phyloP scores from a whole-genome alignment of 176 grass and related monocot species.

The Pontederia crassipes region DNA sequence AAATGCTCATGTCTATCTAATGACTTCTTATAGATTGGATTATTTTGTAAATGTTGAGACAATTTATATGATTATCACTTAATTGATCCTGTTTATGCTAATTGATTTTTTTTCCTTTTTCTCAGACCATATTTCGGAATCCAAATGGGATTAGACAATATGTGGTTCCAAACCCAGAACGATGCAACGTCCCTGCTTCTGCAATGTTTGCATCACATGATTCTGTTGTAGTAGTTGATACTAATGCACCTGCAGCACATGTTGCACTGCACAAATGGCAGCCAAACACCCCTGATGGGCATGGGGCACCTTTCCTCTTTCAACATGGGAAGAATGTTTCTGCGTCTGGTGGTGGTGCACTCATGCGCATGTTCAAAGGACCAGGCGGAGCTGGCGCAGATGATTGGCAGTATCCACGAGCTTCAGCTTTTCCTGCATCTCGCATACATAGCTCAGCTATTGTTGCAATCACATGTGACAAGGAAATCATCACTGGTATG shows the following conservation, averaged over 20 bases:
- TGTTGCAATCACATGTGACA: constrained; percentile 80
- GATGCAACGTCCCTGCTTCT: constrained; percentile 85
- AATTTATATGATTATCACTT: neutral
- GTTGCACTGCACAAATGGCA: constrained; percentile 95
- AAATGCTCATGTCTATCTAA: neutral
- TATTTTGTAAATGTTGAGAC: neutral
- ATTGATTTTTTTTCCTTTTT: constrained; percentile 3
- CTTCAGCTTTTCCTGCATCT: constrained; percentile 77
- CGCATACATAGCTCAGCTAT: constrained; percentile 56
- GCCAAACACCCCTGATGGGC: constrained; percentile 95
- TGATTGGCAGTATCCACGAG: constrained; percentile 69
- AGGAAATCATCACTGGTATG: constrained; percentile 82
- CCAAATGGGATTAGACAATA: constrained; percentile 83
- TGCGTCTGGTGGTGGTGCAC: constrained; percentile 56
- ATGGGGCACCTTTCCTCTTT: constrained; percentile 92
- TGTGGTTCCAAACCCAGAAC: constrained; percentile 67
- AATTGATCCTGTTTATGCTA: neutral
- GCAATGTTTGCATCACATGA: constrained; percentile 75
- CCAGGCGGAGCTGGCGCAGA: constrained; percentile 42
- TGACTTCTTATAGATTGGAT: neutral
- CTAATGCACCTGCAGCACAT: constrained; percentile 54
- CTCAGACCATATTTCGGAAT: constrained; percentile 97
- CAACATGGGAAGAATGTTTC: constrained; percentile 51
- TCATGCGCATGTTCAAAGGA: constrained; percentile 98
- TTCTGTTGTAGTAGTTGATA: constrained; percentile 79